phyloP scores from a whole-genome alignment of 495 filamentous ascomycete species.

The Margaritispora aquatica region DNA sequence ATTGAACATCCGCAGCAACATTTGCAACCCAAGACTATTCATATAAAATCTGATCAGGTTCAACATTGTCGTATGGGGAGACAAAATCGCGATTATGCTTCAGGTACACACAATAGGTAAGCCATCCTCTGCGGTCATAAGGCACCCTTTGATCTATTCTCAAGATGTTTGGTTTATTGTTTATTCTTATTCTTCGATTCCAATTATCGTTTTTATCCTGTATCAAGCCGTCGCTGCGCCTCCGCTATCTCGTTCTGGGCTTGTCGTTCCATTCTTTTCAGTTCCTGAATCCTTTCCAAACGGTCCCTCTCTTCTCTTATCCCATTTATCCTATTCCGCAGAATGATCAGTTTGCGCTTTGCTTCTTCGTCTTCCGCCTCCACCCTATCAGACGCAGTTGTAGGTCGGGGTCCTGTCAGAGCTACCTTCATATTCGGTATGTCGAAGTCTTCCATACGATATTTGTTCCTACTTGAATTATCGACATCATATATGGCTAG shows the following conservation, averaged over 20 bases:
- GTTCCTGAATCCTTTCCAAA: not conserved
- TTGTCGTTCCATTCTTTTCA: not conserved
- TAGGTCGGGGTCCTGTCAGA: not conserved
- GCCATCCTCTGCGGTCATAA: no score
- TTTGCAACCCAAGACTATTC: no score
- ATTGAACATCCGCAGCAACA: no score
- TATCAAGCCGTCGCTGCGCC: not conserved
- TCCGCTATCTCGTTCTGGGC: not conserved
- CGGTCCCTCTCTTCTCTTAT: not conserved
- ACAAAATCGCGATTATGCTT: no score
- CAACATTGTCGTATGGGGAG: no score
- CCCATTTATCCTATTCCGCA: not conserved
- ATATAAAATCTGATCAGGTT: no score
- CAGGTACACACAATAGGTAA: no score
- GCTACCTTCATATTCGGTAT: not conserved
- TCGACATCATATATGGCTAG: not conserved
- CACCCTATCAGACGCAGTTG: not conserved
- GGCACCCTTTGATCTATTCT: no score
- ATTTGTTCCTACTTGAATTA: not conserved
- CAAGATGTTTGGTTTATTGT: no score
- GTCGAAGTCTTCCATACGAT: not conserved
- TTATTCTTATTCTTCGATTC: not conserved
- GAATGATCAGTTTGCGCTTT: not conserved
- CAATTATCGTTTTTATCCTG: not conserved
- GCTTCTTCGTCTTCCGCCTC: not conserved